Conservation (phyloP, 371 early-diverging fungal species). For the Conidiobolus incongruus region DNA sequence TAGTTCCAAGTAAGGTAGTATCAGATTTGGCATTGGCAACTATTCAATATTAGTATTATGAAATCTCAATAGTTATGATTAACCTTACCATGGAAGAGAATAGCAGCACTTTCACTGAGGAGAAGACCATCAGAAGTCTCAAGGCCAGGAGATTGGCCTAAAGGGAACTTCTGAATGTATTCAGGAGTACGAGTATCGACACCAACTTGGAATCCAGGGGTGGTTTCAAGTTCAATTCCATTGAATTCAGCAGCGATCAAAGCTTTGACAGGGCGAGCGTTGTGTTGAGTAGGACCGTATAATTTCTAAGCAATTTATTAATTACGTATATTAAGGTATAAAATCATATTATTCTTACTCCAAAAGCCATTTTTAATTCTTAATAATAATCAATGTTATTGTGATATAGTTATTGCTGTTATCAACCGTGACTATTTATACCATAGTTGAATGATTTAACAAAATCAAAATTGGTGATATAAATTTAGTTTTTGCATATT, state of each 20-base stretch:
- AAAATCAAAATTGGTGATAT: too few relatives aligned
- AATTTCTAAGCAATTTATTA: background rate
- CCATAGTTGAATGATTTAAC: too few relatives aligned
- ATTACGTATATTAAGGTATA: too few relatives aligned
- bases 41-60: conserved; percentile 8
- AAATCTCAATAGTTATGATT: conserved; percentile 6
- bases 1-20: conserved; percentile 32
- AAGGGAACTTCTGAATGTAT: conserved; percentile 53
- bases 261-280: conserved; percentile 31
- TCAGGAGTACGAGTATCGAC: conserved; percentile 48
- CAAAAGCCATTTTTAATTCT: too few relatives aligned
- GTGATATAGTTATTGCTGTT: too few relatives aligned
- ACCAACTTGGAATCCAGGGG: conserved; percentile 35
- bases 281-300: conserved; percentile 12
- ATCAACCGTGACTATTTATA: too few relatives aligned
- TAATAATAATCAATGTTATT: too few relatives aligned
- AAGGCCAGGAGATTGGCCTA: conserved; percentile 36
- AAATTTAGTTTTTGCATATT: too few relatives aligned
- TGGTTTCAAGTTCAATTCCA: conserved; percentile 39
- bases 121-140: conserved; percentile 40
- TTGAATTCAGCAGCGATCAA: conserved; percentile 57
- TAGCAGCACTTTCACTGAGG: conserved; percentile 63
- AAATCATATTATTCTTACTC: too few relatives aligned
- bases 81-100: conserved; percentile 58
- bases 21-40: conserved; percentile 37